A percentile compares a stretch with the other conserved stretches of the same genome.
These are phyloP conservation scores for Circinella minor DNA, from an alignment of 371 early-diverging fungal species.

Conservation along the genomic window DNA sequence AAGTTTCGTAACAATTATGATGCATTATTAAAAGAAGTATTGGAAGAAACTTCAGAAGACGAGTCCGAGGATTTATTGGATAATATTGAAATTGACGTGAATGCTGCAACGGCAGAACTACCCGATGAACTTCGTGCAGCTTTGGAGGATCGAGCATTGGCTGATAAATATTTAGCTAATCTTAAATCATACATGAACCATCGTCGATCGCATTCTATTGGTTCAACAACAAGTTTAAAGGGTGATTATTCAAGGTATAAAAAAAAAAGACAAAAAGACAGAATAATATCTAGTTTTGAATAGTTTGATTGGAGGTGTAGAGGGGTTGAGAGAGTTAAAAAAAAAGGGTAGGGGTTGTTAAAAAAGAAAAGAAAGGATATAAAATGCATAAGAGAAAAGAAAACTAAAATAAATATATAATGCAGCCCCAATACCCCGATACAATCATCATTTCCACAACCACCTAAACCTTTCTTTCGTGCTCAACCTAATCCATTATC, in stretches of 20 bases:
- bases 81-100: conserved; percentile 42
- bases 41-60: conserved; percentile 57
- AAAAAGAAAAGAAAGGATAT: neutral
- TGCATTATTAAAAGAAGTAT: conserved; percentile 60
- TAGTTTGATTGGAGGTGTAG: no score
- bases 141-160: conserved; percentile 54
- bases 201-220: conserved; percentile 46
- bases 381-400: neutral
- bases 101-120: conserved; percentile 51
- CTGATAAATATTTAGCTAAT: conserved; percentile 54
- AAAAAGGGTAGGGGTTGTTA: neutral
- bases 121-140: conserved; percentile 59
- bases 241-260: conserved; percentile 47
- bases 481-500: conserved; percentile 41
- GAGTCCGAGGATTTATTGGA: conserved; percentile 28
- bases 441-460: conserved; percentile 37
- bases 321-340: no score
- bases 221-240: conserved; percentile 40
- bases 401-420: neutral
- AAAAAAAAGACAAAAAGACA: neutral
- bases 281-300: no score
- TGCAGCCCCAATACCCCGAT: conserved; percentile 47
- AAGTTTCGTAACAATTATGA: conserved; percentile 61
- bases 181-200: conserved; percentile 54
- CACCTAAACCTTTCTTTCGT: conserved; percentile 32